Evolutionary conservation across 1,284 basidiomycete species (phyloP).

Genomic region (Prillingera fragicola): DNA sequence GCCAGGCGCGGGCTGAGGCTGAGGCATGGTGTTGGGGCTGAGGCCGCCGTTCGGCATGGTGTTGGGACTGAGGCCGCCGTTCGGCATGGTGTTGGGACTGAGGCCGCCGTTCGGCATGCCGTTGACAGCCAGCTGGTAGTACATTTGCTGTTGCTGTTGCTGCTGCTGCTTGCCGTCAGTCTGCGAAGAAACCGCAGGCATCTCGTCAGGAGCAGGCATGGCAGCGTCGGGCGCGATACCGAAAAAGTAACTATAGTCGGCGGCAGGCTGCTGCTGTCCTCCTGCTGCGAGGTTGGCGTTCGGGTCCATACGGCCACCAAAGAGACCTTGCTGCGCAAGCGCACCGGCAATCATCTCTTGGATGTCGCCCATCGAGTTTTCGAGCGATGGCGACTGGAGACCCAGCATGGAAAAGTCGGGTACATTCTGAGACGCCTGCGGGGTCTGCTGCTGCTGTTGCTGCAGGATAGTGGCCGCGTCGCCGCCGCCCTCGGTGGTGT

Average conservation of each 20-base stretch:
- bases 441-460: neutral
- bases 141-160: neutral
- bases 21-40: neutral
- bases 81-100: neutral
- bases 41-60: neutral
- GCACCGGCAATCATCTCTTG: conserved; percentile 15
- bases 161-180: neutral
- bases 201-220: no score
- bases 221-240: neutral
- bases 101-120: neutral
- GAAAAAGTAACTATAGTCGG: conserved; percentile 2
- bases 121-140: neutral
- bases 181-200: neutral
- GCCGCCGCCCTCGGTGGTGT: neutral
- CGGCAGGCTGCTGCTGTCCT: neutral
- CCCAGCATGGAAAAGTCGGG: conserved; percentile 1
- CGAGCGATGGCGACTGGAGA: neutral
- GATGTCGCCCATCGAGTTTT: conserved; percentile 14
- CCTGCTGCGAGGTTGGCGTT: neutral
- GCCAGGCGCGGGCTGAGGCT: neutral
- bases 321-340: conserved; percentile 15
- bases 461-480: neutral
- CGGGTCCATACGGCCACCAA: neutral
- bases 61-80: neutral
- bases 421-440: neutral